These are phyloP conservation scores for Umbilicus rupestris DNA, from an alignment of 164 flowering plant genomes.

Conservation along the genomic window DNA sequence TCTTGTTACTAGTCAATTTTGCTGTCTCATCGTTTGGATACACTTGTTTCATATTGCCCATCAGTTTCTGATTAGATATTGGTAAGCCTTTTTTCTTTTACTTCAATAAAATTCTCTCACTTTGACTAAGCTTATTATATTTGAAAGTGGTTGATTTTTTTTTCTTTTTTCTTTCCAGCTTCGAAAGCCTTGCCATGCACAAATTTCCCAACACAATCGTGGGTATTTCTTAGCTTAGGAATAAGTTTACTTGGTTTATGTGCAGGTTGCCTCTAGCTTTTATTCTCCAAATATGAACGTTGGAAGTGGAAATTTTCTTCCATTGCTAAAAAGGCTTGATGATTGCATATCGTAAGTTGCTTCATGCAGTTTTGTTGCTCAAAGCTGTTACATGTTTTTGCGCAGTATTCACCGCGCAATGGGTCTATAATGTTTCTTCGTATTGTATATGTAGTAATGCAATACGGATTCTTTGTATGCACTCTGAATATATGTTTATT, in stretches of 20 bases:
- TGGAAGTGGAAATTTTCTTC: constrained; percentile 69
- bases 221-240: too few relatives aligned
- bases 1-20: not conserved
- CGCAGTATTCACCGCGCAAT: not conserved
- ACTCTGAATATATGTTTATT: constrained; percentile 7
- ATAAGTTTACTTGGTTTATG: not conserved
- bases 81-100: not conserved
- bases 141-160: not conserved
- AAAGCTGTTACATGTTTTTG: not conserved
- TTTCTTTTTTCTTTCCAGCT: not conserved
- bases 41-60: not conserved
- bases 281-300: constrained; percentile 76
- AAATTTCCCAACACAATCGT: too few relatives aligned
- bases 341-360: constrained; percentile 90
- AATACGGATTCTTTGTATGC: not conserved
- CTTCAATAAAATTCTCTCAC: not conserved
- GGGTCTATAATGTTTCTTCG: not conserved
- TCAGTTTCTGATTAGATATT: not conserved
- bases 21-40: not conserved
- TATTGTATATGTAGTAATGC: not conserved
- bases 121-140: not conserved
- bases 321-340: constrained; percentile 78
- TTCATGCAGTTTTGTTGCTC: not conserved
- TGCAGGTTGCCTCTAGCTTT: constrained; percentile 83
- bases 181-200: not conserved